These are phyloP conservation scores for Diaporthe longicolla DNA, from an alignment of 2,329 filamentous ascomycete species.

Conservation along the genomic window DNA sequence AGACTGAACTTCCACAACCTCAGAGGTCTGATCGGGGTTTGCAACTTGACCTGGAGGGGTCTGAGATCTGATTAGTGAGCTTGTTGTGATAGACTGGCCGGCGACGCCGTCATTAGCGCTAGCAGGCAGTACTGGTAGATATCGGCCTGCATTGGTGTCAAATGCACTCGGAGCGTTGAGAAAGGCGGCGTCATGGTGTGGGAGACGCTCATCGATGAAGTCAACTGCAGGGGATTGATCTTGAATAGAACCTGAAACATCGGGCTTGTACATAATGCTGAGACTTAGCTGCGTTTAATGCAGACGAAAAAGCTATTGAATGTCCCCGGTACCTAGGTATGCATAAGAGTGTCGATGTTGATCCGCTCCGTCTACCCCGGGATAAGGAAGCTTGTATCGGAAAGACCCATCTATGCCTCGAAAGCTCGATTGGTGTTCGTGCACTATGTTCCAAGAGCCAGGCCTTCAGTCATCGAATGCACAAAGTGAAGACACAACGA, in stretches of 20 bases:
- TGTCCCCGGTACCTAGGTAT: too few relatives aligned
- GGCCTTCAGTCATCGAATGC: not conserved
- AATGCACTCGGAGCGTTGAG: not conserved
- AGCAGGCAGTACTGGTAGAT: not conserved
- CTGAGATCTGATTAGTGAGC: not conserved
- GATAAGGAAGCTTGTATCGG: too few relatives aligned
- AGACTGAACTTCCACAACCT: not conserved
- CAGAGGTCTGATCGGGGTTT: not conserved
- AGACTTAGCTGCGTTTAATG: too few relatives aligned
- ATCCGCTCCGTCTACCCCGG: too few relatives aligned
- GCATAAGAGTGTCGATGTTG: not conserved
- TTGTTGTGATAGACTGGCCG: too few relatives aligned
- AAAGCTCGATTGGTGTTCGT: too few relatives aligned
- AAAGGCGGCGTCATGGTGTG: conserved; percentile 1
- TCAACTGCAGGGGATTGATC: too few relatives aligned
- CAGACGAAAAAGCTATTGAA: too few relatives aligned
- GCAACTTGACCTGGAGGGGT: not conserved
- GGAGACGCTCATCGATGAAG: not conserved
- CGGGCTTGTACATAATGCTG: too few relatives aligned
- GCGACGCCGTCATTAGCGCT: rapidly evolving
- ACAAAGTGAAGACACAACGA: not conserved
- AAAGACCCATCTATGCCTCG: too few relatives aligned
- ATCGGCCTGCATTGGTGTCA: not conserved
- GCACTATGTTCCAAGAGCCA: too few relatives aligned
- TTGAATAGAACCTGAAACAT: too few relatives aligned